Evolutionary conservation across 2,329 filamentous ascomycete species (phyloP), one percentile per base, ranked within the genome.

Genomic region (Phoma sp.): DNA sequence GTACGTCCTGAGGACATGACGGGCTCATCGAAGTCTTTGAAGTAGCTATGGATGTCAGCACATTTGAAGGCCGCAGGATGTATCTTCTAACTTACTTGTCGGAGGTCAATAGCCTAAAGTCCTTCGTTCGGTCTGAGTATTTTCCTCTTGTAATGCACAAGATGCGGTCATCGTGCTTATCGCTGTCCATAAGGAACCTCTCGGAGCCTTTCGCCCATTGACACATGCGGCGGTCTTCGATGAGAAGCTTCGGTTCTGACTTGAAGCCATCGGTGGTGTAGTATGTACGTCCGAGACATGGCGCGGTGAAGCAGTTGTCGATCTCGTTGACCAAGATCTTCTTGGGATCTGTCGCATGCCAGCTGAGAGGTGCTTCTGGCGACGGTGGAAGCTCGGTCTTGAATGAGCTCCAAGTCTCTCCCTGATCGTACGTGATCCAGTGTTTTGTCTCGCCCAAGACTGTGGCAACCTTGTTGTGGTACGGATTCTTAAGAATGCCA

Each of bases 231-330:
- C 90, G 90, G 62, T 87, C 84, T 34, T 84, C 80, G 46, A 89
- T 84, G 54, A 97, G 81, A 5, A 81, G 76, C 61, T 89, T 83
- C 45, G 86, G 83, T 36, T 83, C 76, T 5, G 83, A 84, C 60
- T 88, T 82, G 79, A 99, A 99, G 61, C 91, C 91, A 74, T 98
- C 89, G 12, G 83, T 87, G 2, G 95, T 98, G 73, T 96, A 97
- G 63, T 80, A 84, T 18, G 82, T 78, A 63, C 78, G 59, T 48
- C 74, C 74, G 34, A 77, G 67, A 61, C 78, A 80, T 11, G 72
- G 61, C 66, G 64, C 59, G 48, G 68, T 66, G 32, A 67, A 61
- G 62, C 75, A 79, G 46, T 74, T 70, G 30, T 78, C 74, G 4
- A 73, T 66, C 26, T 71, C 74, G 42, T 93, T 89, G 78, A 95